phyloP scores from a whole-genome alignment of 2,329 filamentous ascomycete genomes.

The Colletotrichum tropicale region DNA sequence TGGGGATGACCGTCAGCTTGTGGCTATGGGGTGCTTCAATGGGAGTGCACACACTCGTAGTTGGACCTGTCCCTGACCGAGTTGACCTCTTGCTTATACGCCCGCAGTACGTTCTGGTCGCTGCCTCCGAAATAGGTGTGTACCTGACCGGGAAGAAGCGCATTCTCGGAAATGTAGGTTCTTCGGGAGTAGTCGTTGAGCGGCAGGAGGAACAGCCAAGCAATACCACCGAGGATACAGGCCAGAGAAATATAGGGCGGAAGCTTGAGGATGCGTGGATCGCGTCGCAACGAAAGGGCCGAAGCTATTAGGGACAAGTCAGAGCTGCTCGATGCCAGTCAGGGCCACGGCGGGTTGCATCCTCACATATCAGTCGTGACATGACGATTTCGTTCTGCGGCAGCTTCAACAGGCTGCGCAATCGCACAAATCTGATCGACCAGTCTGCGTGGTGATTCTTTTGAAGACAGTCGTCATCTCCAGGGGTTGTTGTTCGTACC shows the following conservation, averaged over 20 bases:
- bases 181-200: slow-evolving; percentile 87
- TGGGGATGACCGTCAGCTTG: not conserved
- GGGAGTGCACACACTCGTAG: slow-evolving; percentile 46
- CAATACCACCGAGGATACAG: slow-evolving; percentile 82
- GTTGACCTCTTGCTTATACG: slow-evolving; percentile 85
- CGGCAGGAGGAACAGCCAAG: slow-evolving; percentile 89
- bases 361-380: slow-evolving; percentile 60
- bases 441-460: not conserved
- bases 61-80: slow-evolving; percentile 60
- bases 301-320: slow-evolving; percentile 50
- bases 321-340: not conserved
- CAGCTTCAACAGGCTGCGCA: slow-evolving; percentile 1
- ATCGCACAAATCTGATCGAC: slow-evolving; percentile 7
- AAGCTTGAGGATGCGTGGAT: slow-evolving; percentile 81
- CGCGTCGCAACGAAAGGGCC: slow-evolving; percentile 74
- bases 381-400: slow-evolving; percentile 35
- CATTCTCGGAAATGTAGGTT: slow-evolving; percentile 98
- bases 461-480: slow-evolving; percentile 2
- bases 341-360: not conserved
- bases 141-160: slow-evolving; percentile 91
- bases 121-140: slow-evolving; percentile 97
- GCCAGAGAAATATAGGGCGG: slow-evolving; percentile 88
- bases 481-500: not conserved
- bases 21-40: not conserved
- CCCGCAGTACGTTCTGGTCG: slow-evolving; percentile 92